Percentiles rank a stretch among this genome's conserved stretches.
Conservation (phyloP, 2,329 filamentous ascomycete genomes). For the Ophiosphaerella narmari region DNA sequence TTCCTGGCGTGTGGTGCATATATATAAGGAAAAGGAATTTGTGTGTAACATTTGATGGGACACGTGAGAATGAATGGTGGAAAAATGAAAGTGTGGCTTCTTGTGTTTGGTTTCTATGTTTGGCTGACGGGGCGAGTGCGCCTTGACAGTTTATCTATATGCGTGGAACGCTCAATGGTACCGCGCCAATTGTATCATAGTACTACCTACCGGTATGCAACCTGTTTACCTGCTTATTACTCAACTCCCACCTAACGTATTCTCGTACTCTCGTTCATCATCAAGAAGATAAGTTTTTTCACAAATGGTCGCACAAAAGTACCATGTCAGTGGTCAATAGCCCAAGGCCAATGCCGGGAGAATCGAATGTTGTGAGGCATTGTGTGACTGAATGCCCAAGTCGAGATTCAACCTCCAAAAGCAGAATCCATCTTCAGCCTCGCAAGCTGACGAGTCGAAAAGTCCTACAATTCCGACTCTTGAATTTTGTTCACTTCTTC, state of each 20-base stretch:
- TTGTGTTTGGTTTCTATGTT: not conserved
- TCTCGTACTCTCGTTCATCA: slow-evolving; percentile 5
- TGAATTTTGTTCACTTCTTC: slow-evolving; percentile 28
- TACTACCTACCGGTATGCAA: not conserved
- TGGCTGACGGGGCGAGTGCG: not conserved
- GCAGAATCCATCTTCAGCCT: slow-evolving; percentile 1
- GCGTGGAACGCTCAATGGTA: not conserved
- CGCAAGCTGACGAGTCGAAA: slow-evolving; percentile 7
- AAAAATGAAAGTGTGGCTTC: not conserved
- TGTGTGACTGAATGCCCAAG: not conserved
- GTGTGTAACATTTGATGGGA: no score
- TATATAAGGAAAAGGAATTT: no score
- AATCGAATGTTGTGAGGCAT: not conserved
- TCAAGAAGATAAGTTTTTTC: slow-evolving; percentile 5
- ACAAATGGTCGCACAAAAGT: not conserved
- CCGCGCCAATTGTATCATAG: not conserved
- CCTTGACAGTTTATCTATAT: not conserved
- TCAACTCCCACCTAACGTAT: not conserved
- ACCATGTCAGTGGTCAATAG: not conserved
- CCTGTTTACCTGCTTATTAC: not conserved
- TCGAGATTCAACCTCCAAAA: not conserved
- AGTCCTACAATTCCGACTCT: slow-evolving; percentile 27
- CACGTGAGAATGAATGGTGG: not conserved
- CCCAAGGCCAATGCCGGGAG: not conserved
- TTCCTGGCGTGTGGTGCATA: no score